A percentile compares a stretch with the other conserved stretches of the same genome.
Evolutionary conservation across 140 eudicot species (phyloP).

Genomic region (Flaveria floridana): DNA sequence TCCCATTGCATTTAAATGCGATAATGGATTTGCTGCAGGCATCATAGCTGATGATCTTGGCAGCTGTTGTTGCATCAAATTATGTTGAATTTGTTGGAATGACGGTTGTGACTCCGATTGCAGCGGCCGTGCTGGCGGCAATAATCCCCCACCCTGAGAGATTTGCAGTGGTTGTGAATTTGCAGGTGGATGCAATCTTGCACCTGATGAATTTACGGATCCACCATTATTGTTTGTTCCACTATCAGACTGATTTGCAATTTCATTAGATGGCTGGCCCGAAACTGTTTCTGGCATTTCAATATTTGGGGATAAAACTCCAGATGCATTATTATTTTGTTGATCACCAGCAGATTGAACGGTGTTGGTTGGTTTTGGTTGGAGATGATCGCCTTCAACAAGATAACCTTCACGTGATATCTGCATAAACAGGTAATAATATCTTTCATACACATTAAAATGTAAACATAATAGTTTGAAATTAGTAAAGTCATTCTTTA

Average conservation of each 20-base stretch:
- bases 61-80: constrained; percentile 59
- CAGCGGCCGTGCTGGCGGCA: constrained; percentile 47
- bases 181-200: constrained; percentile 70
- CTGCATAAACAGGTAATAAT: constrained; percentile 43
- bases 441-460: constrained; percentile 9
- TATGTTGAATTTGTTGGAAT: constrained; percentile 54
- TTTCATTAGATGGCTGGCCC: constrained; percentile 52
- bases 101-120: constrained; percentile 57
- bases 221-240: constrained; percentile 30
- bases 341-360: constrained; percentile 43
- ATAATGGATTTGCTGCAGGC: constrained; percentile 56
- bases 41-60: constrained; percentile 64
- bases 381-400: constrained; percentile 63
- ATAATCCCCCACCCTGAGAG: constrained; percentile 61
- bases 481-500: neutral
- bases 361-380: constrained; percentile 56
- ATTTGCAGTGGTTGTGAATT: constrained; percentile 57
- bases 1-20: constrained; percentile 57
- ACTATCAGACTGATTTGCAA: constrained; percentile 46
- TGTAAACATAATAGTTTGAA: neutral
- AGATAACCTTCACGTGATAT: constrained; percentile 73
- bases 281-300: constrained; percentile 51
- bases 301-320: constrained; percentile 34
- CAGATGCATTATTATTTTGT: constrained; percentile 44
- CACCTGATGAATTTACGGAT: constrained; percentile 41